Evolutionary conservation across 225 moss, liverwort and hornwort genomes (phyloP).

Genomic region (Pseudoscleropodium purum): DNA sequence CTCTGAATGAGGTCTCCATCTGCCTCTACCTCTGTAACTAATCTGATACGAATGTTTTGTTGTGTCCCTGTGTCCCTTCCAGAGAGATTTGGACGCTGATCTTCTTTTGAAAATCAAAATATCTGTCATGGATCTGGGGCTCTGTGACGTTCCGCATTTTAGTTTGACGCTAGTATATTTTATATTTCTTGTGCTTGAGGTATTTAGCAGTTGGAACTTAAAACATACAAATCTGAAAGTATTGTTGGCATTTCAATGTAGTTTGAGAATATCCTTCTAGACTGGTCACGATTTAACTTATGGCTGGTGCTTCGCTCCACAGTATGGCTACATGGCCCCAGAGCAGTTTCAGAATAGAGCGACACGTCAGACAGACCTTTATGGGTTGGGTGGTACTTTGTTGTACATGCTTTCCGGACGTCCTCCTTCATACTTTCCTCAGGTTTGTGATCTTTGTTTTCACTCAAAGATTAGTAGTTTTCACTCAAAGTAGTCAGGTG

Average conservation of each 20-base stretch:
- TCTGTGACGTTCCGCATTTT: not conserved
- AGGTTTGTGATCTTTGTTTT: constrained; percentile 20
- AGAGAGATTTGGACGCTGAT: not conserved
- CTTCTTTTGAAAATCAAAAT: not conserved
- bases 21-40: constrained; percentile 14
- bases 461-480: not conserved
- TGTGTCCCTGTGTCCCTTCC: not conserved
- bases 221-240: not conserved
- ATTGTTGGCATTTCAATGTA: not conserved
- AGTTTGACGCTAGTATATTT: not conserved
- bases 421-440: constrained; percentile 75
- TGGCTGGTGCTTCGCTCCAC: constrained; percentile 1
- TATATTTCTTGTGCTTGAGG: not conserved
- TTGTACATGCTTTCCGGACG: constrained; percentile 75
- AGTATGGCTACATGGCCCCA: constrained; percentile 98
- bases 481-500: not conserved
- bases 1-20: constrained; percentile 55
- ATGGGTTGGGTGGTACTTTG: constrained; percentile 87
- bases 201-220: not conserved
- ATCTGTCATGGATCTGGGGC: not conserved
- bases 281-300: not conserved
- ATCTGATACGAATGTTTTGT: not conserved
- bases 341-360: constrained; percentile 99
- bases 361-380: constrained; percentile 86
- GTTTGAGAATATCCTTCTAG: not conserved